A percentile compares a stretch with the other conserved stretches of the same genome.
Conservation (phyloP, 192 early-diverging fungal species). For the Rhizoclosmatium globosum region DNA sequence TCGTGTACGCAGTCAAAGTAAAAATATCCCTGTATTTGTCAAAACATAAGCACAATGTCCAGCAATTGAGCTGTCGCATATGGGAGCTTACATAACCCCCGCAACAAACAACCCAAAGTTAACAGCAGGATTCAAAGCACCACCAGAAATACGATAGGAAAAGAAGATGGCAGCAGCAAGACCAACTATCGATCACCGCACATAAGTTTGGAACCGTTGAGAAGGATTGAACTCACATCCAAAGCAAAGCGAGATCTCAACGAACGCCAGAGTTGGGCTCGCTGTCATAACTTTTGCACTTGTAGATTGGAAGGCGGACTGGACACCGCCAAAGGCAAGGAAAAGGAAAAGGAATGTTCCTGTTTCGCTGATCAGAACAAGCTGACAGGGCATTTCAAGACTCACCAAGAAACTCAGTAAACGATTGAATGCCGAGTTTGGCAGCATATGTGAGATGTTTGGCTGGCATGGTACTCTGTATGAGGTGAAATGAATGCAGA, state of each 20-base stretch:
- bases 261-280: conserved; percentile 22
- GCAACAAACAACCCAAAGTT: conserved; percentile 63
- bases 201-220: too few species aligned
- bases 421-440: conserved; percentile 26
- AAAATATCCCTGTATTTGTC: conserved; percentile 26
- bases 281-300: neutral
- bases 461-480: too few species aligned
- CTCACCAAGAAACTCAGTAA: conserved; percentile 27
- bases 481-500: too few species aligned
- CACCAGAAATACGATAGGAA: conserved; percentile 62
- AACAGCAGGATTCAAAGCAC: conserved; percentile 72
- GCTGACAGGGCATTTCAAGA: too few species aligned
- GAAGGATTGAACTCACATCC: conserved; percentile 35
- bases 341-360: conserved; percentile 45
- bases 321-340: conserved; percentile 35
- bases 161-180: conserved; percentile 35
- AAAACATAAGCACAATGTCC: neutral
- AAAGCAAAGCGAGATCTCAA: conserved; percentile 28
- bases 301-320: conserved; percentile 17
- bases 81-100: conserved; percentile 35
- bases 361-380: too few species aligned
- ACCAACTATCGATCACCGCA: too few species aligned
- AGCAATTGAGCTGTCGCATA: neutral
- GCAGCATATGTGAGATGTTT: neutral
- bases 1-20: conserved; percentile 53